A percentile compares a stretch with the other conserved stretches of the same genome.
phyloP scores from a whole-genome alignment of 208 protist species.

The Trypanosoma lewisi region DNA sequence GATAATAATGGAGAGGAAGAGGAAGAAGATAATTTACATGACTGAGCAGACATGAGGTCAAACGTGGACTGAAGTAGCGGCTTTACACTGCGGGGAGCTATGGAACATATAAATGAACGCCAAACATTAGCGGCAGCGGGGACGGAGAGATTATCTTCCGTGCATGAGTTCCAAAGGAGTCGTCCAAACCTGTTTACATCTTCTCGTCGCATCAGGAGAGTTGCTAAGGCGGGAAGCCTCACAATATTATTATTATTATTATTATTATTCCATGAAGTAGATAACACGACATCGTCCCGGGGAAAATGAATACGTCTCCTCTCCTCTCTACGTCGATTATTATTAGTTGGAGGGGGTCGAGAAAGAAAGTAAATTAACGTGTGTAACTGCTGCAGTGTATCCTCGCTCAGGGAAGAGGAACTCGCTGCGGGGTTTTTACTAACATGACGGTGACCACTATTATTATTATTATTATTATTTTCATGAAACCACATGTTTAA shows the following conservation, averaged over 20 bases:
- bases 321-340: neutral
- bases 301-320: too few species aligned
- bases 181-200: conserved; percentile 11
- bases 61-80: conserved; percentile 19
- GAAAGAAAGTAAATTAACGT: conserved; percentile 18
- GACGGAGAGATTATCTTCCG: conserved; percentile 2
- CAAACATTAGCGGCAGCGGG: conserved; percentile 1
- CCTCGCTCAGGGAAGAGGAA: neutral
- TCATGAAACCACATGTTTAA: conserved; percentile 22
- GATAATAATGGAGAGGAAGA: too few species aligned
- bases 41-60: neutral
- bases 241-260: neutral
- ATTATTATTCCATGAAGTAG: neutral
- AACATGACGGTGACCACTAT: neutral
- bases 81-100: conserved; percentile 1
- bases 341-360: neutral
- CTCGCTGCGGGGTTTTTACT: neutral
- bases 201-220: conserved; percentile 6
- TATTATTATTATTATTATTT: neutral
- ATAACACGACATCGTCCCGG: neutral
- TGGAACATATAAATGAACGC: conserved; percentile 13
- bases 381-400: conserved; percentile 16
- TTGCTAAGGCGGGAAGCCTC: conserved; percentile 5
- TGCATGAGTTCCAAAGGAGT: neutral
- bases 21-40: neutral